Evolutionary conservation across 2,329 filamentous ascomycete species (phyloP).

Genomic region (Cladosporium sp.): DNA sequence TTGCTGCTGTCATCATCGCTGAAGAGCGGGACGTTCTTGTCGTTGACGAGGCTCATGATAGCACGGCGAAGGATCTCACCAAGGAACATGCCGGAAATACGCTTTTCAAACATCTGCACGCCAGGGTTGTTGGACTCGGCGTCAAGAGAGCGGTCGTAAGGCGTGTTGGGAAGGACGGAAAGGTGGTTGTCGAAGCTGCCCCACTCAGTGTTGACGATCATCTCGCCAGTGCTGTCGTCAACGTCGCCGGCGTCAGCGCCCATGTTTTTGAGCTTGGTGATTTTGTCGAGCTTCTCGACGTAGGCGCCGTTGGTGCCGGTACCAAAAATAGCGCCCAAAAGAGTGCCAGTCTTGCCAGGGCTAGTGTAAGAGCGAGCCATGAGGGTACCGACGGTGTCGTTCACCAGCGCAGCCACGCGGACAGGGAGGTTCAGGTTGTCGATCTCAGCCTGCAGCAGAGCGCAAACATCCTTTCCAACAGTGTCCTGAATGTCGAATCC

Average conservation of each 20-base stretch:
- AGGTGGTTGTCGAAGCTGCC: slow-evolving; percentile 95
- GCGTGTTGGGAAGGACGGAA: slow-evolving; percentile 77
- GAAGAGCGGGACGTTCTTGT: slow-evolving; percentile 66
- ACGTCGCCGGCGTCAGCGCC: slow-evolving; percentile 51
- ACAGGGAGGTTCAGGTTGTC: slow-evolving; percentile 82
- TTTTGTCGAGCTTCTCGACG: slow-evolving; percentile 80
- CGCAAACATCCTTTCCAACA: slow-evolving; percentile 90
- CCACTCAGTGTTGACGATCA: slow-evolving; percentile 99
- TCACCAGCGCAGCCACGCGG: slow-evolving; percentile 90
- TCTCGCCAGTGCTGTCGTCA: slow-evolving; percentile 77
- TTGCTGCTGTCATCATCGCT: slow-evolving; percentile 66
- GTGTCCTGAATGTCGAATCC: slow-evolving; percentile 96
- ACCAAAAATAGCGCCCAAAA: slow-evolving; percentile 95
- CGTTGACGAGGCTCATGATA: slow-evolving; percentile 66
- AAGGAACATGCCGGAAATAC: slow-evolving; percentile 95
- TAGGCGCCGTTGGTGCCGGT: slow-evolving; percentile 98
- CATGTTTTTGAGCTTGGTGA: slow-evolving; percentile 64
- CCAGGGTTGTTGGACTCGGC: slow-evolving; percentile 80
- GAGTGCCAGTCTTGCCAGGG: slow-evolving; percentile 75
- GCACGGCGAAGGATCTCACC: slow-evolving; percentile 85
- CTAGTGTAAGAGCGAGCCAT: slow-evolving; percentile 97
- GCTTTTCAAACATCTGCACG: slow-evolving; percentile 98
- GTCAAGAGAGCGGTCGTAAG: slow-evolving; percentile 77
- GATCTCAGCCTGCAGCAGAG: slow-evolving; percentile 81
- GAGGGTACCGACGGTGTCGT: slow-evolving; percentile 94